Base-by-base conservation (phyloP, 2,329 filamentous ascomycete species). In the Coniella lustricola region DNA sequence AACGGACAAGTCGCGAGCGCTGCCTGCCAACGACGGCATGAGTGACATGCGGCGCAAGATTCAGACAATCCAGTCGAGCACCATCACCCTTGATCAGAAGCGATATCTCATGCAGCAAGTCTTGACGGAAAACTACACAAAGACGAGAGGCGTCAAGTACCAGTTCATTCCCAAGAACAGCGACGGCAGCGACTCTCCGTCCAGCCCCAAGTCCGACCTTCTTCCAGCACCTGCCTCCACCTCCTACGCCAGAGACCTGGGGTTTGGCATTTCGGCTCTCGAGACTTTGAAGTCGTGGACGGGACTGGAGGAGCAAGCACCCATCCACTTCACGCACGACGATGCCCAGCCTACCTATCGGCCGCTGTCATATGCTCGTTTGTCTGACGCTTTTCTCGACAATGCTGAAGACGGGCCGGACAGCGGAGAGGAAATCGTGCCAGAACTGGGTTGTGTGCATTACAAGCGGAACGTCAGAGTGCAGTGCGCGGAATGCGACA, bases 391-490 rank as follows among this genome's bases (percentile, higher is more conserved):
- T 34, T 73, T 77, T 29, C 64, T 67, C 7, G 74, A 74, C 12
- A 73, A 75, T 35, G 63, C 64, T 53, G 64, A 66, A 29, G 65
- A 67, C 20, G 56, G 61, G 14, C n/a, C 1, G n/a, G 14, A 41
- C 9, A 12, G 16, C 3, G 55, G 56, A 14, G 55, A 56, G 7
- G 44, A 48, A 13, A 52, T 42, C 5, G 67, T 71, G 18, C 71
- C 67, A 3, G 69, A 74, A 25, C 68, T 96, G 4, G 93, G 93
- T 1, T 98, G 93, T 64, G 75, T 84, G 59, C 93, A 98, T 67
- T 98, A 98, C 65, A 88, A 87, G 61, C 82, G 93, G 55, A 97
- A 97, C 59, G 89, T 98, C 58, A 97, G 97, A 66, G 72, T 97
- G 31, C 90, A 98, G 68, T 98, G 93, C 65, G 88, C 81, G 56